Evolutionary conservation across 2,329 filamentous ascomycete genomes (phyloP).

Genomic region (Colletotrichum sojae): DNA sequence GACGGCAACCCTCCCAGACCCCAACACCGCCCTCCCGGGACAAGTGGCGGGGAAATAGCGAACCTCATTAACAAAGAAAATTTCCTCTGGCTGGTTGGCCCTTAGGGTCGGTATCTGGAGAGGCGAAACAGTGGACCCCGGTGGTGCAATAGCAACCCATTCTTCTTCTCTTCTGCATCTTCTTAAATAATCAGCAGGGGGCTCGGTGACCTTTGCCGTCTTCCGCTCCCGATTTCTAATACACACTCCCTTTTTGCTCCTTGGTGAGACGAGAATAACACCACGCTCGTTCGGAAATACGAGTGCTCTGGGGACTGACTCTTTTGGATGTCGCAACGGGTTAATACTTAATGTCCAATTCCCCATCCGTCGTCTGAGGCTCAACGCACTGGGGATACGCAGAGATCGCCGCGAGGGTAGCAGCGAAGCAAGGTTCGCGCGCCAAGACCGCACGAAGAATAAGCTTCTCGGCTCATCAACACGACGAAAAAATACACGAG

Average conservation of each 20-base stretch:
- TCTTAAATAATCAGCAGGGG: conserved; percentile 15
- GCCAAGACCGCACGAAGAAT: conserved; percentile 18
- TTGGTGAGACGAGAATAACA: neutral
- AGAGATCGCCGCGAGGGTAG: conserved; percentile 11
- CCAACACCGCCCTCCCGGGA: conserved; percentile 1
- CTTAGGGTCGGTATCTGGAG: neutral
- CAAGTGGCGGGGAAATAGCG: conserved; percentile 8
- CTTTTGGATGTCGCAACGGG: neutral
- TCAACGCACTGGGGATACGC: neutral
- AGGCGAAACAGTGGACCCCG: conserved; percentile 27
- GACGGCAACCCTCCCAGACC: conserved; percentile 12
- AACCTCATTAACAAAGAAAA: conserved; percentile 15
- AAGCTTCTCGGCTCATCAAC: conserved; percentile 5
- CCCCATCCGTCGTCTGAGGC: neutral
- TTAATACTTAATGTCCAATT: conserved; percentile 17
- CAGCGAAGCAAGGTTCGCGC: conserved; percentile 12
- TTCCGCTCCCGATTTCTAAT: conserved; percentile 10
- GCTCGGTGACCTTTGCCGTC: neutral
- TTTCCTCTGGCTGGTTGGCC: neutral
- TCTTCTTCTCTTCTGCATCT: neutral
- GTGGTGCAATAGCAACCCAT: conserved; percentile 28
- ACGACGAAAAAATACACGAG: neutral
- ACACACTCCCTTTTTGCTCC: neutral
- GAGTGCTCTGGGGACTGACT: neutral
- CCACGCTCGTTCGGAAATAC: conserved; percentile 1